Evolutionary conservation across 169 alveolate genomes (phyloP), one percentile per base, ranked within the genome.

Genomic region (Plasmodium gallinaceum): DNA sequence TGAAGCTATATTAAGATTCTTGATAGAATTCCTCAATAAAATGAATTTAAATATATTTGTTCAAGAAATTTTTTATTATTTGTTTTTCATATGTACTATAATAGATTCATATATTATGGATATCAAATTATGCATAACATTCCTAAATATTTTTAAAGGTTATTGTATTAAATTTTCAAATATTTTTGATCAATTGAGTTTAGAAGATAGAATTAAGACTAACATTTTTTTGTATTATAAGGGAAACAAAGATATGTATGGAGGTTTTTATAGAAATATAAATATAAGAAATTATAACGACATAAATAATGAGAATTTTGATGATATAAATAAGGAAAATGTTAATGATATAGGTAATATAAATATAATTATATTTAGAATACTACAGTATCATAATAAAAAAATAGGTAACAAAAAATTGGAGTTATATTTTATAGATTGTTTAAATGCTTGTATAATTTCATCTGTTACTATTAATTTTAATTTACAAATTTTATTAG

Each of bases 381-480:
- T 80, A 46, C 37, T 80, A 18, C 60, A 48, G 7, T 52, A 2
- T 32, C 46, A 80, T 43, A 32, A 46, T 6, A 68, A 80, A 54
- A 62, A 20, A 39, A 72, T 66, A 54, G 80, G 68, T 12, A 66
- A 80, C 18, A 80, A 61, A 80, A 80, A 80, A 32, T 32, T 66
- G 12, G 90, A 80, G 54, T 46, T 80, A 42, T 80, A 39, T 57
- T 16, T 68, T 46, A 68, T 42, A 26, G 90, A 80, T 45, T 80
- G 90, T 39, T 16, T 80, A 68, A 80, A 65, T 57, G 66, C 73
- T 18, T 68, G 90, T 42, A 24, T 80, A 8, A 37, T 68, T 18
- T 65, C 80, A 20, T 68, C 74, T 3, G 68, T 52, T 42, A 26
- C 8, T 14, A 24, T 69, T 9, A 16, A 32, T 45, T 80, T 68